These are phyloP conservation scores for Vicia faba DNA, from an alignment of 306 rosid genomes.

Conservation along the genomic window DNA sequence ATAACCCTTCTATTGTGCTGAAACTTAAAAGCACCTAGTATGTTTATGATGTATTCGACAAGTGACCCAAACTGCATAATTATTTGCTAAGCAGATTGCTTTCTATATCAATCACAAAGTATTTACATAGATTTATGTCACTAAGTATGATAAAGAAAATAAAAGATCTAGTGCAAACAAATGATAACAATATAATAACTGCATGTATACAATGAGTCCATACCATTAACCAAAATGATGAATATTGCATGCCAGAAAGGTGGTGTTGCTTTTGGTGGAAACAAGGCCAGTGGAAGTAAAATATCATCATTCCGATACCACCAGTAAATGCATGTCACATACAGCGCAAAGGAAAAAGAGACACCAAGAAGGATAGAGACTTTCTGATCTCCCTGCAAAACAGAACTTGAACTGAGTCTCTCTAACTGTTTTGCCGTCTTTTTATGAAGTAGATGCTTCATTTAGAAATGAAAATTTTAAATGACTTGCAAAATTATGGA, in stretches of 20 bases:
- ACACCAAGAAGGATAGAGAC: constrained; percentile 54
- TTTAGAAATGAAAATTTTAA: constrained; percentile 29
- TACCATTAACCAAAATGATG: constrained; percentile 90
- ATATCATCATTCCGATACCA: constrained; percentile 77
- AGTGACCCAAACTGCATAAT: neutral
- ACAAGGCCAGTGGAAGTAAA: constrained; percentile 67
- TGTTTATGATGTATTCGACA: constrained; percentile 6
- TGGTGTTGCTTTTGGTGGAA: constrained; percentile 77
- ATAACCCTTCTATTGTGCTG: neutral
- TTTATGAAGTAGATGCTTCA: constrained; percentile 1
- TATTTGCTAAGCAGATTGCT: constrained; percentile 13
- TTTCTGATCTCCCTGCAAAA: constrained; percentile 86
- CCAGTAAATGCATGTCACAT: constrained; percentile 75
- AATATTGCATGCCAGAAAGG: constrained; percentile 90
- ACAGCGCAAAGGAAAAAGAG: constrained; percentile 60
- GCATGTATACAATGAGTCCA: constrained; percentile 26
- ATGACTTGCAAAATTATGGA: constrained; percentile 14
- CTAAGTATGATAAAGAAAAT: constrained; percentile 21
- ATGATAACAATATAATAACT: constrained; percentile 12
- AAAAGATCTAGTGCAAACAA: constrained; percentile 21
- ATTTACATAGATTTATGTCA: constrained; percentile 1
- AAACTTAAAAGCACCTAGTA: constrained; percentile 4
- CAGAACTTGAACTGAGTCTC: constrained; percentile 40
- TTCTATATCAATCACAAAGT: constrained; percentile 34
- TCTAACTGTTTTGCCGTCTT: neutral